Conservation (phyloP, 306 rosid species). For the Abrus precatorius region DNA sequence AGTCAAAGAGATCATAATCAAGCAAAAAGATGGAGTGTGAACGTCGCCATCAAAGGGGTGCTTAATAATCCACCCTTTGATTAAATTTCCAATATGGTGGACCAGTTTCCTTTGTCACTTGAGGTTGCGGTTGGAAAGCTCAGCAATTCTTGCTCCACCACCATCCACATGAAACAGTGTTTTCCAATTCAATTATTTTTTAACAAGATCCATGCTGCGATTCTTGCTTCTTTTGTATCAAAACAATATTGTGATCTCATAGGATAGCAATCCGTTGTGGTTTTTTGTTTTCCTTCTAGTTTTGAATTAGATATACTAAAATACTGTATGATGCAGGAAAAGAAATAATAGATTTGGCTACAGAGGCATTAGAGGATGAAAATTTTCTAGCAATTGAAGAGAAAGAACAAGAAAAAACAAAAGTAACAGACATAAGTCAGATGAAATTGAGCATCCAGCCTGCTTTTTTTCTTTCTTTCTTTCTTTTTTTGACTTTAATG, state of each 20-base stretch:
- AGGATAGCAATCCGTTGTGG: background rate
- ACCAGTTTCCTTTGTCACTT: slow-evolving; percentile 21
- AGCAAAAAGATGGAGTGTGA: background rate
- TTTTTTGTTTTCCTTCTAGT: background rate
- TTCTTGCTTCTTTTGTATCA: background rate
- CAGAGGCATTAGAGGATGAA: background rate
- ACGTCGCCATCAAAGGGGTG: slow-evolving; percentile 25
- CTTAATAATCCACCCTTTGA: background rate
- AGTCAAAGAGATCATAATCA: slow-evolving; percentile 18
- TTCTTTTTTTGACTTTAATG: slow-evolving; percentile 3
- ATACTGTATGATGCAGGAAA: background rate
- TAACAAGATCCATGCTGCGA: background rate
- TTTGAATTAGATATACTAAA: background rate
- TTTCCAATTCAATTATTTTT: background rate
- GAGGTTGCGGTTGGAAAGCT: slow-evolving; percentile 6
- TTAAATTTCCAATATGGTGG: slow-evolving; percentile 19
- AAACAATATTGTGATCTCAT: background rate
- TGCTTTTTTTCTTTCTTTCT: background rate
- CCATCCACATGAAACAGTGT: slow-evolving; percentile 1
- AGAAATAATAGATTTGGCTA: background rate
- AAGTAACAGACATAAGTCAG: background rate
- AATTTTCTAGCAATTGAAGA: background rate
- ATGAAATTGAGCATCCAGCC: slow-evolving; percentile 17
- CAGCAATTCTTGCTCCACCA: slow-evolving; percentile 10
- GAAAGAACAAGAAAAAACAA: slow-evolving; percentile 13